Evolutionary conservation across 805 yeast genomes (phyloP).

Genomic region (Yarrowia porcina): DNA sequence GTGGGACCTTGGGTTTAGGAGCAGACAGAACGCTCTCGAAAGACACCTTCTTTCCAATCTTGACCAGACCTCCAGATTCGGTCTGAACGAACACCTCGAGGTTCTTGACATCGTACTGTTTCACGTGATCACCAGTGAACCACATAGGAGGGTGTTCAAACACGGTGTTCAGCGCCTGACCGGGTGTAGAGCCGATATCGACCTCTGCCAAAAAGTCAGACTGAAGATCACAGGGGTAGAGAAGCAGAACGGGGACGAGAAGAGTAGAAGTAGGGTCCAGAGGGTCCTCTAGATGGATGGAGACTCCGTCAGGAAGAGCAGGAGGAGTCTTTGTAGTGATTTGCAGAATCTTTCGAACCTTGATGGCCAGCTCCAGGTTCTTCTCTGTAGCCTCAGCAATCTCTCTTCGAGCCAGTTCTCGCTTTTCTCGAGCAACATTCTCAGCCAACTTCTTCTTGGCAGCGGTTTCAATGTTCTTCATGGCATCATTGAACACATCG

Average conservation of each 20-base stretch:
- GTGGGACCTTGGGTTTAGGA: constrained; percentile 62
- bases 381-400: constrained; percentile 38
- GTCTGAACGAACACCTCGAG: constrained; percentile 82
- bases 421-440: constrained; percentile 30
- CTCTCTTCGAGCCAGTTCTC: constrained; percentile 37
- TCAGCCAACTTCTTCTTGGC: constrained; percentile 40
- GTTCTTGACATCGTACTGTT: constrained; percentile 54
- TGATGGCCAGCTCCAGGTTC: constrained; percentile 57
- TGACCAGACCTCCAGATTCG: constrained; percentile 74
- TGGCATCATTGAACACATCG: constrained; percentile 58
- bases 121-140: constrained; percentile 57
- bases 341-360: constrained; percentile 53
- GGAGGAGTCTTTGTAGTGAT: constrained; percentile 53
- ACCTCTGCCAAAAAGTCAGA: constrained; percentile 76
- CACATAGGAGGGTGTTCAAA: constrained; percentile 66
- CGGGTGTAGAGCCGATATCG: constrained; percentile 67
- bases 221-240: constrained; percentile 81
- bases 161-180: constrained; percentile 58
- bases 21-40: constrained; percentile 62
- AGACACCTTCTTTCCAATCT: constrained; percentile 73
- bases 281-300: constrained; percentile 33
- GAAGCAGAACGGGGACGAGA: constrained; percentile 72
- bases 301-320: constrained; percentile 47
- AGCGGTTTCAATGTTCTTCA: constrained; percentile 46
- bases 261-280: constrained; percentile 59